These are phyloP conservation scores for Coprinopsis strossmayeri DNA, from an alignment of 768 basidiomycete genomes.

Conservation along the genomic window DNA sequence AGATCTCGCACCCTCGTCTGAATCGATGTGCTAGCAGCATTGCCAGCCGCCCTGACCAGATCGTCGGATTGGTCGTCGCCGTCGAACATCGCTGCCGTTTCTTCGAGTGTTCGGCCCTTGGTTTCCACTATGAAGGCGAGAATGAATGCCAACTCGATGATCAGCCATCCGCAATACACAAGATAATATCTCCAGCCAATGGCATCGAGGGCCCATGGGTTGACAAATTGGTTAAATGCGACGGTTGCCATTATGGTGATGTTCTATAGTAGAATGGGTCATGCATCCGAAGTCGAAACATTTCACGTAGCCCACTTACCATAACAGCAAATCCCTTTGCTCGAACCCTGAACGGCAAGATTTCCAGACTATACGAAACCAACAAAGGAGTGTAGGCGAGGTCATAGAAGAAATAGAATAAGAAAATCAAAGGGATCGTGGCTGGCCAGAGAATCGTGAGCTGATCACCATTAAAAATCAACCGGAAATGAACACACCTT, in stretches of 20 bases:
- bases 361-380: constrained; percentile 60
- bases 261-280: constrained; percentile 34
- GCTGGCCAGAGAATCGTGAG: constrained; percentile 23
- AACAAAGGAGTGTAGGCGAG: constrained; percentile 76
- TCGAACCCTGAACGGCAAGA: constrained; percentile 72
- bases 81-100: constrained; percentile 68
- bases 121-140: constrained; percentile 54
- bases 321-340: constrained; percentile 77
- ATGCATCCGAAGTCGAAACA: too few species aligned
- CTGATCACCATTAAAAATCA: neutral
- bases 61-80: constrained; percentile 43
- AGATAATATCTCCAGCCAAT: constrained; percentile 58
- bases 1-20: constrained; percentile 10
- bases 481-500: constrained; percentile 20
- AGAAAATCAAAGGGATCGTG: constrained; percentile 61
- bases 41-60: constrained; percentile 39
- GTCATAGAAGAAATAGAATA: constrained; percentile 51
- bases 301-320: too few species aligned
- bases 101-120: constrained; percentile 64
- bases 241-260: constrained; percentile 56
- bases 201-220: constrained; percentile 62
- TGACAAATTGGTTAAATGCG: constrained; percentile 77
- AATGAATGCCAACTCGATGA: constrained; percentile 54
- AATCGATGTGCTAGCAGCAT: constrained; percentile 35
- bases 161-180: constrained; percentile 59